Evolutionary conservation across 2,329 filamentous ascomycete species (phyloP), one percentile per base, ranked within the genome.

Genomic region (Calonectria naviculata): DNA sequence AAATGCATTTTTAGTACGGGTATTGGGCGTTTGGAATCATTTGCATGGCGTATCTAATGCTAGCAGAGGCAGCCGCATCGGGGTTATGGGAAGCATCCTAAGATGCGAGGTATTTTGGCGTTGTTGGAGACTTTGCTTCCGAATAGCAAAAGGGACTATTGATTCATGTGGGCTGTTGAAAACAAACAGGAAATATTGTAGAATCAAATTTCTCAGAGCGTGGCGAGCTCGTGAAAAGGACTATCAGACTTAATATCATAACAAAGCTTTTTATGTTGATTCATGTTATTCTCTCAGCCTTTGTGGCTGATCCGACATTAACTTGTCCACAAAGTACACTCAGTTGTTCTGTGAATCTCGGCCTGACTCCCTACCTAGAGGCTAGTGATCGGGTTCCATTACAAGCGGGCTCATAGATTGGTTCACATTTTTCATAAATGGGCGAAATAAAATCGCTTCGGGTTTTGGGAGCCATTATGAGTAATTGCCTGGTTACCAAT

Each of bases 1-100:
- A 90, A 75, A 78, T 82, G 76, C 70, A 76, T 69, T 69, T 38
- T 47, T 76, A 73, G 54, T 8, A 12, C 13, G 49, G 65, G 19
- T 36, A 38, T 54, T 34, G 29, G 76, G 76, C 68, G 75, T 75
- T 78, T 26, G 34, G 60, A 60, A 58, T 36, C n/a, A 71, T 74
- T 56, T 67, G 41, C 64, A 74, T 49, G 46, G 47, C 38, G 68
- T 72, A 42, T 71, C 67, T 62, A 49, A 63, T 44, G 31, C 17
- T 17, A n/a, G 15, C 41, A 26, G 26, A 31, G 28, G 46, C 17
- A 29, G 42, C 15, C 41, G 8, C 49, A 58, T 56, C 62, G 29
- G 66, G 66, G 56, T 44, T 21, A 21, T 28, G 52, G 28, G 54
- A 19, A 29, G 38, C 41, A 41, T 58, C 28, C 21, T 47, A 52